Conservation (phyloP, 345 rosid species). For the Eucalyptus albens region DNA sequence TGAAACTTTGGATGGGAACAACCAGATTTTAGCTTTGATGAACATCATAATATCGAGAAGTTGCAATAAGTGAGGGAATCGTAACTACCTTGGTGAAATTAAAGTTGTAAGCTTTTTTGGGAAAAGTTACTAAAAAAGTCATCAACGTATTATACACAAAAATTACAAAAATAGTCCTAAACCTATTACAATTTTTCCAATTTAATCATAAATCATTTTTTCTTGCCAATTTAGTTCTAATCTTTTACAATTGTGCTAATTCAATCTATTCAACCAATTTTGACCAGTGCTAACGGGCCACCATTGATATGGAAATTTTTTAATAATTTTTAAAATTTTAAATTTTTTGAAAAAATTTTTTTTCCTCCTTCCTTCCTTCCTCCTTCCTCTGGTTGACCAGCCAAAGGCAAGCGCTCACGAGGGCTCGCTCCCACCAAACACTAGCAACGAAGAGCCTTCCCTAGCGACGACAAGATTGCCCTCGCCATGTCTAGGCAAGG, state of each 20-base stretch:
- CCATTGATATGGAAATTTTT: rapidly evolving
- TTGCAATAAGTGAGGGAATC: neutral
- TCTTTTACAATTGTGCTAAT: too few relatives aligned
- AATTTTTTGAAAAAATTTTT: too few relatives aligned
- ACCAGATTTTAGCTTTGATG: neutral
- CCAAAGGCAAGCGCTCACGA: rapidly evolving
- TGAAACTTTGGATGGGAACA: neutral
- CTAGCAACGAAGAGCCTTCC: rapidly evolving
- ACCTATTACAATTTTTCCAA: too few relatives aligned
- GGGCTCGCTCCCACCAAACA: too few relatives aligned
- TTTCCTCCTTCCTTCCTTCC: too few relatives aligned
- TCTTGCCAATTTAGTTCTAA: rapidly evolving
- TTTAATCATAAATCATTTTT: too few relatives aligned
- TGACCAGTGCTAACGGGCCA: rapidly evolving
- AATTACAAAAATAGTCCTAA: rapidly evolving
- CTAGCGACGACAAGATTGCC: rapidly evolving
- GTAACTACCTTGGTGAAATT: neutral
- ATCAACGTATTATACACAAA: rapidly evolving
- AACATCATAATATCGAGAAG: neutral
- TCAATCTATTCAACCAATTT: rapidly evolving
- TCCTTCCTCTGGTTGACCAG: rapidly evolving
- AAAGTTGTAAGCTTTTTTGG: neutral
- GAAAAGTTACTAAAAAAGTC: neutral
- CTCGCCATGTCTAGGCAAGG: too few relatives aligned
- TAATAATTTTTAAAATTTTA: too few relatives aligned